Percentiles rank a stretch among this genome's conserved stretches.
Conservation (phyloP, 208 protist species). For the Angomonas ambiguus region DNA sequence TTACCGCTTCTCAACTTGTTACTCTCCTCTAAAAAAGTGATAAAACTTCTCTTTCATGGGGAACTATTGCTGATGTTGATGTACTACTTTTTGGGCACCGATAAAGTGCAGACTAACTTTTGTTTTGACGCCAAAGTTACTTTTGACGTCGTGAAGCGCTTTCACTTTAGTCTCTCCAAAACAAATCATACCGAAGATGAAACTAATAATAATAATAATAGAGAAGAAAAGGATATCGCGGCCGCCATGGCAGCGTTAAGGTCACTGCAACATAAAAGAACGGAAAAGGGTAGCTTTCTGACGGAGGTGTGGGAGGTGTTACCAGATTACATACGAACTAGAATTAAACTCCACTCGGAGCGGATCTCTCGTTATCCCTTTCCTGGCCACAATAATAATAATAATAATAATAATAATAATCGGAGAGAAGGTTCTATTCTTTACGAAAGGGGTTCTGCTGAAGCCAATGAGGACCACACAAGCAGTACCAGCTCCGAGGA, state of each 20-base stretch:
- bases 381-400: background rate
- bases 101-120: background rate
- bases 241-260: background rate
- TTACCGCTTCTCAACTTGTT: background rate
- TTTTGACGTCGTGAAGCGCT: background rate
- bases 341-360: background rate
- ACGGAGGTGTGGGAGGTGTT: background rate
- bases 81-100: background rate
- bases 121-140: background rate
- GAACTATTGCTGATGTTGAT: background rate
- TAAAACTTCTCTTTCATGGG: background rate
- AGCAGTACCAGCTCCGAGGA: no score
- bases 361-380: background rate
- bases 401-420: constrained; percentile 3
- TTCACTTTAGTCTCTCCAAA: no score
- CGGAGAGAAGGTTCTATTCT: background rate
- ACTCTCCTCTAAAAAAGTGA: background rate
- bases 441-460: no score
- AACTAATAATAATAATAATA: constrained; percentile 2
- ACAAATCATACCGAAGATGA: background rate
- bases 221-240: background rate
- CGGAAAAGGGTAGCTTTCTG: background rate
- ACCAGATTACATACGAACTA: background rate
- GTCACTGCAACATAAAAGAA: background rate
- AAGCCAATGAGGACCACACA: no score